Evolutionary conservation across 176 grass and related monocot genomes (phyloP).

Genomic region (Otatea glauca): DNA sequence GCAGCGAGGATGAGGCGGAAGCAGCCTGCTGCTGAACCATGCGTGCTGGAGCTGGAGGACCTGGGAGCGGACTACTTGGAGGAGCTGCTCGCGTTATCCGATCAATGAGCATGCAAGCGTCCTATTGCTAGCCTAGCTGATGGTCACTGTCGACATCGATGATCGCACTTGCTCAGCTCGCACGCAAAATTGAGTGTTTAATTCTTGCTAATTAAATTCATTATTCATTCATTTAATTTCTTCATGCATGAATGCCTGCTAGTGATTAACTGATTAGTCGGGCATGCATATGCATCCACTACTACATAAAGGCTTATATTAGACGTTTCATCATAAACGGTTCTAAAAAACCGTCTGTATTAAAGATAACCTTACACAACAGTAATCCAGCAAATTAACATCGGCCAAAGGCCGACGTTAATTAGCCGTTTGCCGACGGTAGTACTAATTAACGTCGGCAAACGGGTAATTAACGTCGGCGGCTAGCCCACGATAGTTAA

Average conservation of each 20-base stretch:
- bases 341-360: too few species aligned
- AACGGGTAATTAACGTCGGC: too few species aligned
- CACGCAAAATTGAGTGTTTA: not conserved
- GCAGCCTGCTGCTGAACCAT: not conserved
- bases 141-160: not conserved
- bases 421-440: too few species aligned
- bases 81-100: constrained; percentile 42
- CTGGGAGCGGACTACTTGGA: constrained; percentile 55
- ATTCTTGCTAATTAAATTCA: not conserved
- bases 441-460: too few species aligned
- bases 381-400: too few species aligned
- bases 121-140: not conserved
- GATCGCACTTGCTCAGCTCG: not conserved
- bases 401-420: too few species aligned
- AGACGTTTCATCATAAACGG: too few species aligned
- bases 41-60: constrained; percentile 61
- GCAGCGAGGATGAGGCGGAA: not conserved
- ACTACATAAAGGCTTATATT: too few species aligned
- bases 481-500: too few species aligned
- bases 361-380: too few species aligned
- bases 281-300: not conserved
- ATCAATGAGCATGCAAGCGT: not conserved
- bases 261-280: not conserved
- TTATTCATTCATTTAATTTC: not conserved
- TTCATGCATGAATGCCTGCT: not conserved